Percentiles rank a stretch among this genome's conserved stretches.
These are phyloP conservation scores for Euphrasia arctica DNA, from an alignment of 305 asterid species.

Conservation along the genomic window DNA sequence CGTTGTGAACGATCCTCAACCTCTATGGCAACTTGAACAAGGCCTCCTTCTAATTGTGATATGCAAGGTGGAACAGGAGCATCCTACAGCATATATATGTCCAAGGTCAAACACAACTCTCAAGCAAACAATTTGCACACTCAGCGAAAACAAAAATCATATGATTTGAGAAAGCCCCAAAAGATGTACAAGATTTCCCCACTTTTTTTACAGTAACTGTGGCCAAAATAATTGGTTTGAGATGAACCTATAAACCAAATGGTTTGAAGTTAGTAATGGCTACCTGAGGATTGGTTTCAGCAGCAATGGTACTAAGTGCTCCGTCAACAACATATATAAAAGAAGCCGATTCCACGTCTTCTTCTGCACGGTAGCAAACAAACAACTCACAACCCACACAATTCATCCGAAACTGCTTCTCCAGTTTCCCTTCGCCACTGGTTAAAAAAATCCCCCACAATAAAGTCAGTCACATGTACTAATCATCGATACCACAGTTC, in stretches of 20 bases:
- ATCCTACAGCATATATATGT: constrained; percentile 51
- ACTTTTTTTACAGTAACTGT: neutral
- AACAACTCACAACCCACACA: constrained; percentile 91
- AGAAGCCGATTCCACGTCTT: constrained; percentile 79
- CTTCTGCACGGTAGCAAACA: constrained; percentile 96
- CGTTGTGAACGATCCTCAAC: constrained; percentile 99
- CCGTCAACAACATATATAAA: constrained; percentile 90
- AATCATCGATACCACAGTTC: neutral
- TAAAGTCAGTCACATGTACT: neutral
- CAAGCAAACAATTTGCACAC: constrained; percentile 21
- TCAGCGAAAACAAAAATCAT: constrained; percentile 5
- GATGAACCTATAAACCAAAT: constrained; percentile 10
- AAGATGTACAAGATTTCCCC: constrained; percentile 1
- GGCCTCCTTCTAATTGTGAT: constrained; percentile 92
- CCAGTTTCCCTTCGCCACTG: constrained; percentile 96
- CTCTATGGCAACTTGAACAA: constrained; percentile 98
- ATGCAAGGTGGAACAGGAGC: constrained; percentile 99
- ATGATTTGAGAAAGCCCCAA: constrained; percentile 14
- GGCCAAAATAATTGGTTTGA: constrained; percentile 10
- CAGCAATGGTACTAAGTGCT: constrained; percentile 92
- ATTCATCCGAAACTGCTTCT: constrained; percentile 91
- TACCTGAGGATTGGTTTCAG: constrained; percentile 99
- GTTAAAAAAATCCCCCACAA: constrained; percentile 28
- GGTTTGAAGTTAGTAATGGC: neutral
- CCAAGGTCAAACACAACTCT: constrained; percentile 21